Evolutionary conservation across 1,139 yeast genomes (phyloP).

Genomic region (Pichia sp.): DNA sequence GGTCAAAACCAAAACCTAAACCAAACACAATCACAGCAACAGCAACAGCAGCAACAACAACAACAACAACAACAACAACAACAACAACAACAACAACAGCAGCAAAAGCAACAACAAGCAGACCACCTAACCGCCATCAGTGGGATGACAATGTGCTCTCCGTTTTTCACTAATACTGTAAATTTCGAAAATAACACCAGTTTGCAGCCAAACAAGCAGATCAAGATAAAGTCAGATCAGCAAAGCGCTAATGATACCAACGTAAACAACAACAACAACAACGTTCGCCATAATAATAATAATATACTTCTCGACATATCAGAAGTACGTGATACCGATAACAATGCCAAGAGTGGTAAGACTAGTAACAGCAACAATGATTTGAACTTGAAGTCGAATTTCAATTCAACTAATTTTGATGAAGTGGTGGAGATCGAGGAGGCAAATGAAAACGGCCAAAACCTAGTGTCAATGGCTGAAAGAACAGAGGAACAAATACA

Average conservation of each 20-base stretch:
- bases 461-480: slow-evolving; percentile 16
- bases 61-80: neutral
- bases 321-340: slow-evolving; percentile 1
- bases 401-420: slow-evolving; percentile 1
- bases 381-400: slow-evolving; percentile 5
- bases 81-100: neutral
- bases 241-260: neutral
- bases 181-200: slow-evolving; percentile 4
- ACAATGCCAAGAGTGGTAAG: slow-evolving; percentile 3
- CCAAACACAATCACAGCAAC: neutral
- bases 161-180: slow-evolving; percentile 12
- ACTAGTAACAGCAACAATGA: neutral
- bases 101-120: neutral
- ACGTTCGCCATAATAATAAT: neutral
- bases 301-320: slow-evolving; percentile 1
- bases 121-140: slow-evolving; percentile 15
- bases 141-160: slow-evolving; percentile 17
- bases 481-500: slow-evolving; percentile 24
- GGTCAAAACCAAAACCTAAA: neutral
- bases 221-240: slow-evolving; percentile 3
- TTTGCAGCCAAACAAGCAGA: slow-evolving; percentile 4
- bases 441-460: slow-evolving; percentile 9
- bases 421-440: slow-evolving; percentile 4
- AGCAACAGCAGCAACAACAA: neutral
- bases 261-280: neutral